Evolutionary conservation across 148 eudicot species (phyloP), one percentile per base, ranked within the genome.

Genomic region (Gaultheria prostrata): DNA sequence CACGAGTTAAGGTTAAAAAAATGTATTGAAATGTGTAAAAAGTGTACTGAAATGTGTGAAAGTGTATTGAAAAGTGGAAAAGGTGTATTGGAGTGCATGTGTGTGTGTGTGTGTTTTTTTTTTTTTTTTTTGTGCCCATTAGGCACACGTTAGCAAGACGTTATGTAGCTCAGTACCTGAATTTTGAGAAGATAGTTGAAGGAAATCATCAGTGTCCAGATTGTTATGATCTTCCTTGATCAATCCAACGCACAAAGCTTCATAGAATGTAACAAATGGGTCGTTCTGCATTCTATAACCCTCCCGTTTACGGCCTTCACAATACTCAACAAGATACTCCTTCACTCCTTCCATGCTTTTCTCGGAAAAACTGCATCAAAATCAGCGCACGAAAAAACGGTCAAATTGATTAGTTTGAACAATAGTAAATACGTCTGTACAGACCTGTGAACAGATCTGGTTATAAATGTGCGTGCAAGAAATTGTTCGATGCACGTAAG

Each of bases 271-370:
- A 26, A 86, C 76, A 30, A 94, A 88, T 9, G 91, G 90, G 50
- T 94, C 95, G 80, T 80, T 85, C 71, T 88, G 49, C 85, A 88
- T 75, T 30, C 13, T 20, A 82, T 87, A 94, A 8, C 94, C 97
- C 4, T 79, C 86, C 81, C 73, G 80, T 83, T 57, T 84, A 18
- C 86, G 87, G 13, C 81, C 87, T 82, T 87, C 89, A 5, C 87
- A 74, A 81, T 94, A 90, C 33, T 86, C 83, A 20, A 84, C 63
- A 26, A 92, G 28, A 61, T 85, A 90, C 32, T 83, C 79, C 79
- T 80, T 91, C 71, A 92, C 90, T 0, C 21, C 51, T 32, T 76
- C 80, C 21, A 83, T 63, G 63, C 83, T 85, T 48, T 89, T 84
- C 72, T 48, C 65, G 61, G 80, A 69, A 63, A 87, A 87, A 86